A percentile compares a stretch with the other conserved stretches of the same genome.
Conservation (phyloP, 345 rosid species). For the Populus tremula region DNA sequence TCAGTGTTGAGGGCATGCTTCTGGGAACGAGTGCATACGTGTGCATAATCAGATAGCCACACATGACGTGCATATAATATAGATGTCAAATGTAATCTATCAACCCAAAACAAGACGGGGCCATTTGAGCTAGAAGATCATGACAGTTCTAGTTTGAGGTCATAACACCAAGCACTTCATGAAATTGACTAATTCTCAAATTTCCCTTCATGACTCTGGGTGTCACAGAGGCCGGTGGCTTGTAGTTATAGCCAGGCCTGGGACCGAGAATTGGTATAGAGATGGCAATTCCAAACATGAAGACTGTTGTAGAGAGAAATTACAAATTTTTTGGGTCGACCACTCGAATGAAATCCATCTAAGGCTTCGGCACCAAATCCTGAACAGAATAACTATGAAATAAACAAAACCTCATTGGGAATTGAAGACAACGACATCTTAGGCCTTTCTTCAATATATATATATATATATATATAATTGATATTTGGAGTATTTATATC, state of each 20-base stretch:
- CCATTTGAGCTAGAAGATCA: no score
- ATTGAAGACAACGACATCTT: no score
- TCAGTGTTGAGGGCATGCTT: constrained; percentile 3
- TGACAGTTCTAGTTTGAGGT: no score
- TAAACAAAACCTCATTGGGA: no score
- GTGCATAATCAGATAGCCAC: not conserved
- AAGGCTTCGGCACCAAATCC: no score
- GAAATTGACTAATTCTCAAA: not conserved
- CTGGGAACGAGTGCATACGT: not conserved
- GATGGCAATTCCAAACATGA: not conserved
- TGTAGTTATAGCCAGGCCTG: not conserved
- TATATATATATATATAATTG: no score
- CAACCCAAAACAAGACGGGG: no score
- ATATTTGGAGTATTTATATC: no score
- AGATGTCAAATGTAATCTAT: not conserved
- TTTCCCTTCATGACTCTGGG: no score
- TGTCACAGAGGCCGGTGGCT: not conserved
- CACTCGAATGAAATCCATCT: not conserved
- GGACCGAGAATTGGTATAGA: not conserved
- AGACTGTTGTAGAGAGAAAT: not conserved
- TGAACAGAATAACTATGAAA: no score
- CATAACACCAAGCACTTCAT: no score
- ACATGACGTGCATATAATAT: not conserved
- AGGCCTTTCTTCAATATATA: no score
- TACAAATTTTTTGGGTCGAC: not conserved